phyloP scores from a whole-genome alignment of 1,284 basidiomycete species.

The Ganoderma meredithae region DNA sequence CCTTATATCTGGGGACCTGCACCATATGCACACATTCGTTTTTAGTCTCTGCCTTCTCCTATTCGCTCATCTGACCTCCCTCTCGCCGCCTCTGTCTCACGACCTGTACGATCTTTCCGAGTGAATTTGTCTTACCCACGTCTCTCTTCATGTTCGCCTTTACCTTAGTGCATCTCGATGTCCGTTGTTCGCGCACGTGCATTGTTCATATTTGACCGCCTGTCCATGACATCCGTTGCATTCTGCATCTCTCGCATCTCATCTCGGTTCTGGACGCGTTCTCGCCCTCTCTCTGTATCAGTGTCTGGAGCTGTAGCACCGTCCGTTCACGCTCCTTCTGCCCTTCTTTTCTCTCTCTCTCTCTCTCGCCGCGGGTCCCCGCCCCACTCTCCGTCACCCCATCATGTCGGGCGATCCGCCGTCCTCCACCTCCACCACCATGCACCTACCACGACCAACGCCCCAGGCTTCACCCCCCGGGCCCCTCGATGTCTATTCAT shows the following conservation, averaged over 20 bases:
- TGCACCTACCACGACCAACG: not conserved
- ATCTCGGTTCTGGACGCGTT: slow-evolving; percentile 9
- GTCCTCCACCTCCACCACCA: not conserved
- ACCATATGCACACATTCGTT: slow-evolving; percentile 38
- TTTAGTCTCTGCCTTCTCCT: slow-evolving; percentile 25
- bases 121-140: slow-evolving; percentile 12
- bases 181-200: slow-evolving; percentile 30
- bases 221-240: slow-evolving; percentile 12
- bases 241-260: slow-evolving; percentile 11
- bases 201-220: slow-evolving; percentile 26
- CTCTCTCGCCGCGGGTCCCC: slow-evolving; percentile 16
- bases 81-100: slow-evolving; percentile 31
- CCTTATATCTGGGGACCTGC: slow-evolving; percentile 38
- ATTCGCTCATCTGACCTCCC: slow-evolving; percentile 21
- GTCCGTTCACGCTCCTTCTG: slow-evolving; percentile 26
- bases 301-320: slow-evolving; percentile 17
- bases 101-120: slow-evolving; percentile 33
- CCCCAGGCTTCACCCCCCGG: not conserved
- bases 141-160: slow-evolving; percentile 25
- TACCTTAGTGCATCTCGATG: slow-evolving; percentile 35
- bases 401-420: slow-evolving; percentile 7
- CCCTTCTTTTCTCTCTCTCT: slow-evolving; percentile 10
- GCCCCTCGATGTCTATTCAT: not conserved
- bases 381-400: slow-evolving; percentile 5
- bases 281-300: slow-evolving; percentile 9